phyloP scores from a whole-genome alignment of 441 rosid genomes.

The Raphanus hybrid region DNA sequence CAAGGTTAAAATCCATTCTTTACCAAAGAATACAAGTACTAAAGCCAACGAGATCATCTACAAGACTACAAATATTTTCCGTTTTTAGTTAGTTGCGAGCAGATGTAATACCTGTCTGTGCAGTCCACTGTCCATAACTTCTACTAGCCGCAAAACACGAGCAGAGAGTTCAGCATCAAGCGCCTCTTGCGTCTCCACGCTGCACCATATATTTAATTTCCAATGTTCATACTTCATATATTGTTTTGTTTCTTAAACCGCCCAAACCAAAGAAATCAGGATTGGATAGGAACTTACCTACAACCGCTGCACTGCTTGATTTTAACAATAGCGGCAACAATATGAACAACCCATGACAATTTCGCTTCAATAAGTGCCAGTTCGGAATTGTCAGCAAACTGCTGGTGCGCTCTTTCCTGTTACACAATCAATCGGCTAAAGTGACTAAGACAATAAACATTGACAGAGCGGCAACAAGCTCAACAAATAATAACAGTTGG shows the following conservation, averaged over 20 bases:
- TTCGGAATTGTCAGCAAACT: conserved; percentile 68
- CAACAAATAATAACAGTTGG: conserved; percentile 28
- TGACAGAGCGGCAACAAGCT: conserved; percentile 12
- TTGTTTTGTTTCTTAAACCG: conserved; percentile 27
- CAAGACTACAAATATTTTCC: background rate
- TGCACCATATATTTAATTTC: conserved; percentile 47
- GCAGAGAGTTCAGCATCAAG: conserved; percentile 99
- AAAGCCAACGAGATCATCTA: conserved; percentile 11
- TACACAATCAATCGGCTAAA: conserved; percentile 36
- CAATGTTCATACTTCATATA: conserved; percentile 28
- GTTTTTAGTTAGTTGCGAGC: background rate
- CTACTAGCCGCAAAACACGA: conserved; percentile 92
- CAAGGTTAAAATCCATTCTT: conserved; percentile 16
- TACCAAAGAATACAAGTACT: conserved; percentile 12
- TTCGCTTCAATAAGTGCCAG: conserved; percentile 90
- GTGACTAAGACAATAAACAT: conserved; percentile 16
- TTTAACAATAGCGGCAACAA: conserved; percentile 95
- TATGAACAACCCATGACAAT: conserved; percentile 97
- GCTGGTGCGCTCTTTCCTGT: conserved; percentile 82
- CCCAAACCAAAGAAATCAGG: conserved; percentile 28
- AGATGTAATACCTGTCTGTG: conserved; percentile 79
- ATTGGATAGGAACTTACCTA: conserved; percentile 61
- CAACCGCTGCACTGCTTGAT: conserved; percentile 87
- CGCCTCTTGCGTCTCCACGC: conserved; percentile 94
- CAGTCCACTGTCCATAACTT: conserved; percentile 90